Base-by-base conservation (phyloP, 805 yeast species). In the Nakazawaea wyomingensis region DNA sequence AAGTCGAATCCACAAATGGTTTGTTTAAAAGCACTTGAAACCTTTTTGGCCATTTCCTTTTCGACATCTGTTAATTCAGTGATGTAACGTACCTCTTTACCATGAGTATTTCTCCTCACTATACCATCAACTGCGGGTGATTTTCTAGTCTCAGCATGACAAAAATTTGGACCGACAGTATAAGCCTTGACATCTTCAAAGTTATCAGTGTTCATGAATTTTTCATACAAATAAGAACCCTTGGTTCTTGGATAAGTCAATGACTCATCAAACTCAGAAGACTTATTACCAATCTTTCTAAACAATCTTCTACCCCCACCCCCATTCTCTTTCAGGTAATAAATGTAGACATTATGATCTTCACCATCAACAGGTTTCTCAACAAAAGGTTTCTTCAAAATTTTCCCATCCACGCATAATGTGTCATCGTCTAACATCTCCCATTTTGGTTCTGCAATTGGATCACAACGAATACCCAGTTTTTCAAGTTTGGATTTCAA, bases 121-220 rank as follows among this genome's bases (percentile, higher is more conserved):
- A 93, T 86, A 37, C 99, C 99, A 65, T 93, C 99, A n/a, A 93
- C 99, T 3, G 93, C 99, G 1, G 99, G 99, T 0, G 96, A 88
- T 61, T 93, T 93, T 56, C 99, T 76, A 1, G 99, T 93, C 59
- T 93, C 99, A 0, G 99, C 99, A 62, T 93, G 99, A 60, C 99
- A 93, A 57, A 76, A 93, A 16, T 68, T 68, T 3, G 83, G 79
- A 1, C 99, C 98, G 4, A 93, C 98, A 1, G 99, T 93, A 61
- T 93, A 93, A 0, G 98, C 98, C 65, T 93, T 93, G 49, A 93
- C 99, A 62, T 93, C 99, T 65, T 93, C 99, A 56, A 89, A 90
- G 59, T 93, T 93, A 61, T 93, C 97, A 2, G 99, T 91, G 59
- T 93, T 97, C 91, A 93, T 89, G 54, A 93, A 93, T 62, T 85